These are phyloP conservation scores for Senecio squalidus DNA, from an alignment of 140 eudicot genomes.

Conservation along the genomic window DNA sequence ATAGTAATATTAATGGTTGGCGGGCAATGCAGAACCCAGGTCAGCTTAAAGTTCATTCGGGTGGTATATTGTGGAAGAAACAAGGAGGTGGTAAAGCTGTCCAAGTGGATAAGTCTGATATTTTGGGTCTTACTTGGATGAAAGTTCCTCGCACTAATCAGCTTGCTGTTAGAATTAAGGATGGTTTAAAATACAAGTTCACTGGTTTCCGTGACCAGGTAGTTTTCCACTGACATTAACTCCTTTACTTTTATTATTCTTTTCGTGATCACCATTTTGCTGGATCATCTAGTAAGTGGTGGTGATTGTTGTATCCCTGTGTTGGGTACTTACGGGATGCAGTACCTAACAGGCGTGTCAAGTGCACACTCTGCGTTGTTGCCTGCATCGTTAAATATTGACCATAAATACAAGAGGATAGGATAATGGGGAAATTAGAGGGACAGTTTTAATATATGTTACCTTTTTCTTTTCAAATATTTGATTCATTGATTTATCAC, in stretches of 20 bases:
- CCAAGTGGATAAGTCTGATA: slow-evolving; percentile 74
- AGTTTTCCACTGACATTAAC: background rate
- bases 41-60: slow-evolving; percentile 73
- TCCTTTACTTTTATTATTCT: background rate
- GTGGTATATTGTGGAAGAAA: slow-evolving; percentile 87
- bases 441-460: background rate
- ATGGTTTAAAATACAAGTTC: slow-evolving; percentile 81
- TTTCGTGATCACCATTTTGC: background rate
- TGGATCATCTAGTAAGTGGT: background rate
- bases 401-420: slow-evolving; percentile 2
- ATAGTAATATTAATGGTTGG: background rate
- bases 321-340: background rate
- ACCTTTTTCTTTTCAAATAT: too few species aligned
- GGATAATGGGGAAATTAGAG: background rate
- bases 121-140: slow-evolving; percentile 77
- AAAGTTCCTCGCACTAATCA: slow-evolving; percentile 85
- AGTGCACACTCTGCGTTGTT: background rate
- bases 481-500: background rate
- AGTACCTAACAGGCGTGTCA: background rate
- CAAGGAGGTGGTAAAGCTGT: slow-evolving; percentile 97
- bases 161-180: slow-evolving; percentile 71
- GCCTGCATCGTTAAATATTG: background rate
- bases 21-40: slow-evolving; percentile 73
- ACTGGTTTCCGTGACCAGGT: slow-evolving; percentile 97
- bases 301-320: background rate